These are phyloP conservation scores for Starmera dryadoides DNA, from an alignment of 805 yeast species.

Conservation along the genomic window DNA sequence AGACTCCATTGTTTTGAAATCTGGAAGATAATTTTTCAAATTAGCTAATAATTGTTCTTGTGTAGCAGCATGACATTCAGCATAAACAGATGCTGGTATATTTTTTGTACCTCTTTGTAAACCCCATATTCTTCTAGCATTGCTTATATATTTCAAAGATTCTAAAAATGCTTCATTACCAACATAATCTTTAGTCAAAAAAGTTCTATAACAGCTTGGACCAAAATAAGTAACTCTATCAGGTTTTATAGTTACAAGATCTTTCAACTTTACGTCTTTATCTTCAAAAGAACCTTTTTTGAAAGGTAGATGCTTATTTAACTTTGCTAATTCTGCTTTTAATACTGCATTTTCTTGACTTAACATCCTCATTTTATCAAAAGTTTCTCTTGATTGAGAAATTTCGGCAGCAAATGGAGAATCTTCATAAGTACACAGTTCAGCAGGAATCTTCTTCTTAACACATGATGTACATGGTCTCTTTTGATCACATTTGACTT, in stretches of 20 bases:
- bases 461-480: conserved; percentile 18
- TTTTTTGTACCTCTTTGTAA: conserved; percentile 7
- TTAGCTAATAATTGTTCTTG: conserved; percentile 8
- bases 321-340: conserved; percentile 8
- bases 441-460: conserved; percentile 14
- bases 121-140: conserved; percentile 16
- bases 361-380: conserved; percentile 8
- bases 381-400: conserved; percentile 4
- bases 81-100: conserved; percentile 4
- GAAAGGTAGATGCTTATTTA: conserved; percentile 1
- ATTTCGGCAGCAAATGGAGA: conserved; percentile 22
- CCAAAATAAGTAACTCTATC: conserved; percentile 14
- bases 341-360: conserved; percentile 12
- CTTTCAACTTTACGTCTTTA: background rate
- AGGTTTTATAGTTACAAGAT: background rate
- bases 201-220: conserved; percentile 15
- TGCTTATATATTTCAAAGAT: conserved; percentile 8
- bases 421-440: conserved; percentile 18
- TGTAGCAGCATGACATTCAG: conserved; percentile 3
- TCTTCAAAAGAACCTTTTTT: background rate
- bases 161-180: conserved; percentile 6
- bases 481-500: conserved; percentile 16
- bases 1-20: conserved; percentile 7
- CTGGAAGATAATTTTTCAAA: conserved; percentile 13
- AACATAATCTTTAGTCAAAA: conserved; percentile 2